Percentiles rank a stretch among this genome's conserved stretches.
Evolutionary conservation across 495 filamentous ascomycete genomes (phyloP).

Genomic region (Aspergillus hancockii): DNA sequence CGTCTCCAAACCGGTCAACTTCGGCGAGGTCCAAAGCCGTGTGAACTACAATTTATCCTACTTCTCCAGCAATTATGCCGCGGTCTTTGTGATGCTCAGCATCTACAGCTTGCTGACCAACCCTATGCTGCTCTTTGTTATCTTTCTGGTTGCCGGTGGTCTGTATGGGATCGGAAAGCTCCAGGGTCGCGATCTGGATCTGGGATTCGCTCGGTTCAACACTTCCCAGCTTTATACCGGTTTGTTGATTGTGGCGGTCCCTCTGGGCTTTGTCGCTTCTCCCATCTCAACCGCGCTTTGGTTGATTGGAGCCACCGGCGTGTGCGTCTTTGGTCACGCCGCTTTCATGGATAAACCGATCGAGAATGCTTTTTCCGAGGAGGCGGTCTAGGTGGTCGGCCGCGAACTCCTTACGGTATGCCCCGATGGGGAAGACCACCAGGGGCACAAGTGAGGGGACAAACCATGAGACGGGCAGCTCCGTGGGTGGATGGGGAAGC

Average conservation of each 20-base stretch:
- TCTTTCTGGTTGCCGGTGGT: slow-evolving; percentile 79
- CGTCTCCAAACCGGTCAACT: slow-evolving; percentile 88
- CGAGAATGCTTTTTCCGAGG: slow-evolving; percentile 99
- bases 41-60: slow-evolving; percentile 96
- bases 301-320: slow-evolving; percentile 91
- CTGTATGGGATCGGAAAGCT: slow-evolving; percentile 90
- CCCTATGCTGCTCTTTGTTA: slow-evolving; percentile 79
- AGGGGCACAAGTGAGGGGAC: slow-evolving; percentile 70
- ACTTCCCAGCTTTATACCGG: slow-evolving; percentile 95
- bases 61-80: slow-evolving; percentile 98
- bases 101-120: slow-evolving; percentile 95
- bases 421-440: slow-evolving; percentile 99
- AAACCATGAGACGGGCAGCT: slow-evolving; percentile 58
- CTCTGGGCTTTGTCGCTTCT: slow-evolving; percentile 79
- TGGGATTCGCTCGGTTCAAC: slow-evolving; percentile 78
- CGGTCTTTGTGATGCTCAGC: slow-evolving; percentile 88
- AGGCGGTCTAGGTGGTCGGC: slow-evolving; percentile 99
- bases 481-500: slow-evolving; percentile 51
- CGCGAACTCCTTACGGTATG: slow-evolving; percentile 96
- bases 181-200: slow-evolving; percentile 79
- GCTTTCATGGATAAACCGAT: slow-evolving; percentile 97
- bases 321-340: slow-evolving; percentile 92
- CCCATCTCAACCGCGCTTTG: slow-evolving; percentile 82
- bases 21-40: slow-evolving; percentile 86
- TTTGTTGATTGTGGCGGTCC: slow-evolving; percentile 76